Base-by-base conservation (phyloP, 192 early-diverging fungal species). In the Umbelopsis vinacea region DNA sequence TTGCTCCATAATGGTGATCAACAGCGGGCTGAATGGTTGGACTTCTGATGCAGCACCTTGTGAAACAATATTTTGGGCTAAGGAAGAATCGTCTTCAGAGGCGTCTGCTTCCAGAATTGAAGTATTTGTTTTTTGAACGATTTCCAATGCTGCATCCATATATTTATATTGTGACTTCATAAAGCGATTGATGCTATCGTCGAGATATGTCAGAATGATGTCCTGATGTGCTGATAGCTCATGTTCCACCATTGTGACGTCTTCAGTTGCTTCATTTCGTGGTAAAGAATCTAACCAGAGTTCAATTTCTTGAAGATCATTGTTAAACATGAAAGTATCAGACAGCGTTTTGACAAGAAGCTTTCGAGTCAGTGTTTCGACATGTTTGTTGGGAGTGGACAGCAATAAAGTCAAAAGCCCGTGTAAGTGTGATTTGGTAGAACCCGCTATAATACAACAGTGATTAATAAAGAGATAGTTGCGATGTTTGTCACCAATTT, bases 201-300 rank as follows among this genome's bases (percentile, higher is more conserved):
- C 90, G 19, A 94, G 70, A 74, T 88, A 94, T n/a, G 83, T 66
- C 24, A 94, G 69, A 8, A 90, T 75, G 2, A 67, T 24, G 43
- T 47, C 66, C 46, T 82, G 84, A 8, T 81, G 71, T 43, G 53
- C 67, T 17, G 72, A 47, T 17, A 83, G 48, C 40, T 68, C 66
- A 43, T 74, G 76, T 43, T 46, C 47, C 47, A 37, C 72, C 52
- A 22, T 81, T 78, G 40, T 77, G 70, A 15, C 53, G 17, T 26
- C 35, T 38, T 60, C 22, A 8, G 57, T 78, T 46, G 9, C 22
- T 45, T 19, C 57, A 72, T 22, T 73, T 24, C 43, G 85, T 11
- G 40, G 85, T 47, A 91, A 79, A 7, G 88, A 75, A 26, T 89
- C 78, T 8, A 91, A 69, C 88, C 88, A 92, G 43, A 91, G 50